Base-by-base conservation (phyloP, 83 land plant species). In the Picea abies region DNA sequence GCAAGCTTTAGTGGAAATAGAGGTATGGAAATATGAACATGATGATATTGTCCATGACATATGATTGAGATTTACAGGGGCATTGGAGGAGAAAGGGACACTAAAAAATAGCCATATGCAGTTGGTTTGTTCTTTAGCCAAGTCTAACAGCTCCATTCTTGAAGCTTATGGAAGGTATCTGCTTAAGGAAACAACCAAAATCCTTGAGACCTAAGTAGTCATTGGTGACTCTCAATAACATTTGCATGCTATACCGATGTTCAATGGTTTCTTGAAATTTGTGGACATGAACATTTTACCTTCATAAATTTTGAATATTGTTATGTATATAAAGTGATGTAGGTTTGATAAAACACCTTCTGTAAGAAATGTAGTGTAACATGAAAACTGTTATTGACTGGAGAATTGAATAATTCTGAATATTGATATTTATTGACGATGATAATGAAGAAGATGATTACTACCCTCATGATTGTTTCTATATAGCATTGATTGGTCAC, bases 61-160 rank as follows among this genome's bases (percentile, higher is more conserved):
- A 44, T 93, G 96, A 58, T 88, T 90, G 63, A 94, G 83, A 69
- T 83, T 88, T 17, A 86, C 94, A 44, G 92, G 86, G 3, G 98
- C 94, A 32, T 58, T 96, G 86, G 89, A 84, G 37, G 93, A 92
- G 81, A 93, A 89, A 75, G 29, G 82, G 16, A 90, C 89, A 16
- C 97, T 90, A 79, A 90, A 94, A 0, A 90, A 83, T 87, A 79
- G 89, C 35, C 99, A 95, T 60, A 93, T 95, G 94, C 89, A 93
- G 47, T 83, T 96, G 72, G 93, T 87, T 75, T 88, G 93, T 85
- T 82, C 97, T 66, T 69, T 96, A 78, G 96, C 91, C 0, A 86
- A 87, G 80, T 86, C 82, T 10, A 96, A 92, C 87, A 71, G 88
- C 37, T 56, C 85, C 9, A 84, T 84, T n/a, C 80, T 93, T 80